Evolutionary conservation across 129 eudicot genomes (phyloP), one percentile per base, ranked within the genome.

Genomic region (Artemisia tridentata): DNA sequence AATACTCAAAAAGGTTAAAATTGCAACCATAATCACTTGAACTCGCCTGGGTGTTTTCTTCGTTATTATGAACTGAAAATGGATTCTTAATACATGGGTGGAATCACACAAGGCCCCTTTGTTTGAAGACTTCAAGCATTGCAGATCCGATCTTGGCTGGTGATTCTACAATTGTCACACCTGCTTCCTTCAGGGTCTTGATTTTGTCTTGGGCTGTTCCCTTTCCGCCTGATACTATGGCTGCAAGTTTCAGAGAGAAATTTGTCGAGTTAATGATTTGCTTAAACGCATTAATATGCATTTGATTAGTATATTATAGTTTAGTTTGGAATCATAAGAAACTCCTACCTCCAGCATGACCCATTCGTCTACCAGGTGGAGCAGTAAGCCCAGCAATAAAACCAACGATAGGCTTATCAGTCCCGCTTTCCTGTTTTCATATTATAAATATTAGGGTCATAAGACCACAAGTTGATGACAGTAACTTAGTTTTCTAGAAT

Each of bases 161-260:
- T 63, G 99, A 95, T 72, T 90, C 97, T 2, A 90, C 97, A 38
- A 95, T 97, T 3, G 96, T 90, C 53, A 87, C 99, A 13, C 99
- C 97, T 21, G 92, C 97, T 90, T 88, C 99, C 67, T 79, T 84
- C 0, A 95, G 82, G 25, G 96, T 86, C 90, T 76, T 88, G 79
- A 95, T 95, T 78, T 95, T 95, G 93, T 95, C 99, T 71, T 95
- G 99, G 27, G 99, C 99, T 0, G 99, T 95, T 23, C 99, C 99
- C 68, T 95, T 95, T 47, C 99, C 99, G n/a, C 99, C 99, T 2
- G 99, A 90, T 78, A 95, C 99, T 34, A 95, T 95, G 52, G 99
- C 99, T 95, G 99, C 91, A 82, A 11, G 62, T 67, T 38, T 68
- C 73, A 69, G 46, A 46, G 17, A 12, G 3, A 53, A 56, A 16